These are phyloP conservation scores for Camellia sinensis DNA, from an alignment of 148 eudicot genomes.

Conservation along the genomic window DNA sequence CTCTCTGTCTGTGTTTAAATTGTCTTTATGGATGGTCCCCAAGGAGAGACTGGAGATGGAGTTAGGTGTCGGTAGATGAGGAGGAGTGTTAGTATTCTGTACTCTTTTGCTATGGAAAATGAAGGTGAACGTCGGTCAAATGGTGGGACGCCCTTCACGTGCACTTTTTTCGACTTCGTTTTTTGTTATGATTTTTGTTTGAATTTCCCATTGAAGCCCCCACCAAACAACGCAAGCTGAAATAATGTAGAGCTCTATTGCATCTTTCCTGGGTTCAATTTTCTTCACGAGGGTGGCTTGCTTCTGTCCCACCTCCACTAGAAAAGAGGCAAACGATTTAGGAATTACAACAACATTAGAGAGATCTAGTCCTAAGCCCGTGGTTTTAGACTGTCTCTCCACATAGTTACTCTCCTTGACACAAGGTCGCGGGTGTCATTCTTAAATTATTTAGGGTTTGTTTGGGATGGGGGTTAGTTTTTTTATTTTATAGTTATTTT, in stretches of 20 bases:
- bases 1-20: not conserved
- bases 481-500: too few relatives aligned
- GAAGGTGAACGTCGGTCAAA: not conserved
- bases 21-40: conserved; percentile 8
- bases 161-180: not conserved
- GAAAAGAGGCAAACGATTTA: too few relatives aligned
- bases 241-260: not conserved
- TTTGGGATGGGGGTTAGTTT: too few relatives aligned
- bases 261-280: too few relatives aligned
- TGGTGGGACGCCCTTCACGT: conserved; percentile 3
- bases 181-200: not conserved
- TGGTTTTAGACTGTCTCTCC: too few relatives aligned
- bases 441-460: too few relatives aligned
- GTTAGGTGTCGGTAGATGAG: not conserved
- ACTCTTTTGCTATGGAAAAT: not conserved
- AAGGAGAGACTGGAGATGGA: not conserved
- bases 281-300: too few relatives aligned
- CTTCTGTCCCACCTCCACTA: too few relatives aligned
- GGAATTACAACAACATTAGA: too few relatives aligned
- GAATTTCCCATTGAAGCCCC: not conserved
- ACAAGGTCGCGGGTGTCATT: too few relatives aligned
- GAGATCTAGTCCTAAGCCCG: too few relatives aligned
- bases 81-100: not conserved
- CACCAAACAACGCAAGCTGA: not conserved
- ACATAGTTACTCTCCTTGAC: too few relatives aligned